A percentile compares a stretch with the other conserved stretches of the same genome.
phyloP scores from a whole-genome alignment of 2,329 filamentous ascomycete species.

The Boeremia exigua region DNA sequence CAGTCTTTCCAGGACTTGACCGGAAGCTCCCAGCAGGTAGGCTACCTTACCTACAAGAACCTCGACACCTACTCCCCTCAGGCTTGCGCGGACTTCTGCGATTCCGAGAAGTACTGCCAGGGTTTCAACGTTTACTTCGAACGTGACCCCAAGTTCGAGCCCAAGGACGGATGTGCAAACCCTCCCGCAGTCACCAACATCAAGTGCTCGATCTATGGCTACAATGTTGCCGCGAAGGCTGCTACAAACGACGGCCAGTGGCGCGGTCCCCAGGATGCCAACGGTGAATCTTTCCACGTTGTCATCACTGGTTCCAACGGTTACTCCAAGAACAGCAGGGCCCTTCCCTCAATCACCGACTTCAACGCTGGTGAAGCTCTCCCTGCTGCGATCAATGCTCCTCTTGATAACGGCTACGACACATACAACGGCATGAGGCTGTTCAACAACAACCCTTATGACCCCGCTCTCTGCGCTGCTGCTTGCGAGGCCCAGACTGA shows the following conservation, averaged over 20 bases:
- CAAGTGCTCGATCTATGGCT: conserved; percentile 39
- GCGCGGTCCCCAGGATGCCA: conserved; percentile 17
- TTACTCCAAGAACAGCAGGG: conserved; percentile 34
- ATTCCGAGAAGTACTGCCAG: conserved; percentile 31
- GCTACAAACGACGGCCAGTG: conserved; percentile 35
- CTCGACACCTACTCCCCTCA: conserved; percentile 27
- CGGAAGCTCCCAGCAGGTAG: conserved; percentile 31
- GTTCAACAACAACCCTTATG: conserved; percentile 38
- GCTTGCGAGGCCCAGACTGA: conserved; percentile 45
- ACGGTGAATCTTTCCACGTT: conserved; percentile 29
- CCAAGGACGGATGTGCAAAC: conserved; percentile 24
- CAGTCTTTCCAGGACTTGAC: conserved; percentile 24
- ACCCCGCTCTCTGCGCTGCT: conserved; percentile 39
- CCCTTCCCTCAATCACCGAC: conserved; percentile 10
- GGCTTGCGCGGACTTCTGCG: conserved; percentile 28
- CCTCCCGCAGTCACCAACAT: conserved; percentile 32
- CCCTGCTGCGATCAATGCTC: conserved; percentile 37
- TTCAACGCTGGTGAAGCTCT: conserved; percentile 29
- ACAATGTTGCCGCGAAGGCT: conserved; percentile 23
- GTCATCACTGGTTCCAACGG: conserved; percentile 37
- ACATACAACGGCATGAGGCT: conserved; percentile 39
- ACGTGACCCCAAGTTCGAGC: conserved; percentile 30
- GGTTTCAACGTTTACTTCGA: conserved; percentile 42
- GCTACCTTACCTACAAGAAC: conserved; percentile 38
- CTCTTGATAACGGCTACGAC: conserved; percentile 22